phyloP scores from a whole-genome alignment of 2,329 filamentous ascomycete genomes.

The Nemania diffusa region DNA sequence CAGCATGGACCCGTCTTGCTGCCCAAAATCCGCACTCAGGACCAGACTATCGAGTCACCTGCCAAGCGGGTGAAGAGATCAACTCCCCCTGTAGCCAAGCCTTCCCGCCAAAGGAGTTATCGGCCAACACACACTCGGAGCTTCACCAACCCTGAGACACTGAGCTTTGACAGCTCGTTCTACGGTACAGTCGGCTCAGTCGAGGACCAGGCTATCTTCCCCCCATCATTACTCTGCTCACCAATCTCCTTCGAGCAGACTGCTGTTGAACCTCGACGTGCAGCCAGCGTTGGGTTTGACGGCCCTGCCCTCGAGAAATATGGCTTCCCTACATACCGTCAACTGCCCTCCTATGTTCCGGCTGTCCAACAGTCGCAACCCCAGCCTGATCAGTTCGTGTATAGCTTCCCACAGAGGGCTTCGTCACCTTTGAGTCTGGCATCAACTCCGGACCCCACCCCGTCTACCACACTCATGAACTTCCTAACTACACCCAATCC shows the following conservation, averaged over 20 bases:
- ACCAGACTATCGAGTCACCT: slow-evolving; percentile 73
- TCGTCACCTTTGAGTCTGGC: slow-evolving; percentile 52
- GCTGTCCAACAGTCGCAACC: slow-evolving; percentile 47
- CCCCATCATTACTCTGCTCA: slow-evolving; percentile 70
- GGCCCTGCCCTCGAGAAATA: slow-evolving; percentile 73
- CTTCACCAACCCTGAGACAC: slow-evolving; percentile 70
- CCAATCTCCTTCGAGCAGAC: slow-evolving; percentile 67
- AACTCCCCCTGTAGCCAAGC: slow-evolving; percentile 54
- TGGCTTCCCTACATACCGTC: slow-evolving; percentile 86
- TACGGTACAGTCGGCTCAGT: slow-evolving; percentile 50
- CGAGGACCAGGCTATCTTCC: slow-evolving; percentile 50
- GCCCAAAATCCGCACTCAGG: slow-evolving; percentile 86
- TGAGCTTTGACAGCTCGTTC: slow-evolving; percentile 55
- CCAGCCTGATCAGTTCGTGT: slow-evolving; percentile 59
- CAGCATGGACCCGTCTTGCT: slow-evolving; percentile 83
- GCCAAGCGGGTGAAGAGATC: slow-evolving; percentile 69
- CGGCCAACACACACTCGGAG: slow-evolving; percentile 65
- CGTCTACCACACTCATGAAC: slow-evolving; percentile 75
- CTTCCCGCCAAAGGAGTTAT: slow-evolving; percentile 49
- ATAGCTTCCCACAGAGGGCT: slow-evolving; percentile 60
- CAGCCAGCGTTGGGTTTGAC: slow-evolving; percentile 76
- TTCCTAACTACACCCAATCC: slow-evolving; percentile 86
- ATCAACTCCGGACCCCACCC: slow-evolving; percentile 58
- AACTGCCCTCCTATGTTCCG: slow-evolving; percentile 69
- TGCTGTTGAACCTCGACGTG: slow-evolving; percentile 64